Base-by-base conservation (phyloP, 257 asterid species). In the Gynochthodes officinalis region DNA sequence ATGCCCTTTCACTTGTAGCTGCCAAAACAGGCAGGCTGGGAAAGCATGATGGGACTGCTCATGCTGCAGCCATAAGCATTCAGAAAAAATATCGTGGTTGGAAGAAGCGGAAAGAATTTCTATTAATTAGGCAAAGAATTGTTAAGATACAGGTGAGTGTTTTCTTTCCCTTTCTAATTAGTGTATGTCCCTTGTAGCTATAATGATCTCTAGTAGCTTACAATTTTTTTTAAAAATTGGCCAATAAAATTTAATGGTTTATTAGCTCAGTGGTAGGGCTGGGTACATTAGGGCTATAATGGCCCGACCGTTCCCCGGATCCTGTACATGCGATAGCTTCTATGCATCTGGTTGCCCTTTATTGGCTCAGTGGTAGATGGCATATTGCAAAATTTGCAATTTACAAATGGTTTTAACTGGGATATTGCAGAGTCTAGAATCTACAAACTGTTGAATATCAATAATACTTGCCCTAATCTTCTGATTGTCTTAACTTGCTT, bases 61-160 rank as follows among this genome's bases (percentile, higher is more conserved):
- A 86, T 80, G 82, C 90, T 77, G 98, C 98, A 75, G 98, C 98
- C 52, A 28, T 76, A 69, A 86, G 79, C 55, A 93, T 93, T 78
- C 98, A 93, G 91, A 93, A 93, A 76, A 93, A 89, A 80, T 93
- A 78, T 69, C 98, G 98, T 71, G 97, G 98, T 67, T 93, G 96
- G 96, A 89, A 82, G 84, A 91, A 84, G 85, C 84, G 97, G 30
- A 88, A 83, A 78, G 97, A 91, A 60, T 93, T 84, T 78, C 82
- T 93, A 62, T 73, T 86, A 19, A 87, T 91, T 61, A 87, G 96
- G 50, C 86, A 91, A 82, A 89, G 90, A 73, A 85, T 93, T 79
- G 98, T 93, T 64, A 91, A 86, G 84, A 93, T 93, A 77, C 98
- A 93, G 98, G 98, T 91, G 78, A 74, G 69, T 77, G 66, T 55